A percentile compares a stretch with the other conserved stretches of the same genome.
Conservation (phyloP, 2,329 filamentous ascomycete genomes). For the Ascochyta clinopodiicola region DNA sequence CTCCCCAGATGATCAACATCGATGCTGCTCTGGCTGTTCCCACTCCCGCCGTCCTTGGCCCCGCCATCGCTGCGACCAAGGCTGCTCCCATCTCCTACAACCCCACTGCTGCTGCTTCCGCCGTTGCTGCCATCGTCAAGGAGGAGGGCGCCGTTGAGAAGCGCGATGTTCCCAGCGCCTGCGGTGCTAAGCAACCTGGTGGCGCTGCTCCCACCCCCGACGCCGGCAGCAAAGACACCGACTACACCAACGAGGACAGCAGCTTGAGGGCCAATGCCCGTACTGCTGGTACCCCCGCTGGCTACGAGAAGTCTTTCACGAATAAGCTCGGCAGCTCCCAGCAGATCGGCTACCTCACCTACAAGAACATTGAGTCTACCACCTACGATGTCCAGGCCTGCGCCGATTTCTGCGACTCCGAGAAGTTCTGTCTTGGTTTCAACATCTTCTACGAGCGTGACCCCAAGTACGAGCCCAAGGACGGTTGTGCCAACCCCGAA, state of each 20-base stretch:
- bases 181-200: conserved; percentile 18
- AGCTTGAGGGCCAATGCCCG: conserved; percentile 18
- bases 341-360: conserved; percentile 38
- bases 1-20: conserved; percentile 45
- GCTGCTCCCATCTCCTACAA: conserved; percentile 37
- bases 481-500: conserved; percentile 25
- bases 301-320: conserved; percentile 29
- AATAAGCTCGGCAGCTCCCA: conserved; percentile 25
- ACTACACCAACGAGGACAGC: conserved; percentile 16
- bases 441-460: conserved; percentile 42
- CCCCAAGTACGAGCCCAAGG: conserved; percentile 22
- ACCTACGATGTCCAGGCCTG: conserved; percentile 26
- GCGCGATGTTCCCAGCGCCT: conserved; percentile 13
- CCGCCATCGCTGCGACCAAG: conserved; percentile 36
- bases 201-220: conserved; percentile 23
- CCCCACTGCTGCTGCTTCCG: conserved; percentile 35
- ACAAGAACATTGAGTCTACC: conserved; percentile 27
- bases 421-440: conserved; percentile 37
- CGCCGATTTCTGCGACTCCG: conserved; percentile 30
- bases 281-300: conserved; percentile 15
- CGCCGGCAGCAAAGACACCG: conserved; percentile 14
- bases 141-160: conserved; percentile 11
- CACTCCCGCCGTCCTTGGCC: conserved; percentile 33
- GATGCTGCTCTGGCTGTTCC: conserved; percentile 45
- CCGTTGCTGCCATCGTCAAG: conserved; percentile 17